Conservation (phyloP, 306 rosid genomes). For the Acacia melanoxylon region DNA sequence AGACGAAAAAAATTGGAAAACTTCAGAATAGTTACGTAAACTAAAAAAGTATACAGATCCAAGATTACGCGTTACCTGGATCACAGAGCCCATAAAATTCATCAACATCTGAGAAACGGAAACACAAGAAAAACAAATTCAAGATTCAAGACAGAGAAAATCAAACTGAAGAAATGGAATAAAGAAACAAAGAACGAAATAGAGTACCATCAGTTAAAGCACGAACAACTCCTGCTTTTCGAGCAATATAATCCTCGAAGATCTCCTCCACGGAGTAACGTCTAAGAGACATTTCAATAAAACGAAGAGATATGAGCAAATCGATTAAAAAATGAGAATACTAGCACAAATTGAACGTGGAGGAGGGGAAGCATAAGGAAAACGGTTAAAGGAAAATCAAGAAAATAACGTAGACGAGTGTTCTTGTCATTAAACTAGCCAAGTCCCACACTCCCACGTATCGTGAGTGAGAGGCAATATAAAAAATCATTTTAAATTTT, state of each 20-base stretch:
- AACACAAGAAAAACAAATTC: neutral
- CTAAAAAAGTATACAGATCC: conserved; percentile 35
- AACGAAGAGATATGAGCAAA: conserved; percentile 48
- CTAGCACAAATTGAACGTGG: conserved; percentile 24
- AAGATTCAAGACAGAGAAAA: neutral
- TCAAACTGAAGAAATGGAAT: conserved; percentile 3
- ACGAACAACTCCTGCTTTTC: conserved; percentile 79
- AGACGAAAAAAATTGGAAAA: neutral
- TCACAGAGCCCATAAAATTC: conserved; percentile 87
- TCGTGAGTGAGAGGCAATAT: no score
- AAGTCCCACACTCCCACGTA: no score
- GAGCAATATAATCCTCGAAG: conserved; percentile 80
- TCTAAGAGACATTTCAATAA: conserved; percentile 73
- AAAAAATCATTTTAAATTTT: no score
- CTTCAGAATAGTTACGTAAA: neutral
- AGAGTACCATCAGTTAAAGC: conserved; percentile 69
- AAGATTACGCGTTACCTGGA: conserved; percentile 63
- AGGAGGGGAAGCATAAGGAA: conserved; percentile 38
- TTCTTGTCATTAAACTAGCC: neutral
- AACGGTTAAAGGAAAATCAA: neutral
- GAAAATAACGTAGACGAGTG: neutral
- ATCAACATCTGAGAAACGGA: conserved; percentile 75
- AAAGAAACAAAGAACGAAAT: neutral
- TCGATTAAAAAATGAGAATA: neutral
- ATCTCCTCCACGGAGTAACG: conserved; percentile 93